Percentiles rank a stretch among this genome's conserved stretches.
Conservation (phyloP, 2,329 filamentous ascomycete species). For the Colletotrichum simmondsii region DNA sequence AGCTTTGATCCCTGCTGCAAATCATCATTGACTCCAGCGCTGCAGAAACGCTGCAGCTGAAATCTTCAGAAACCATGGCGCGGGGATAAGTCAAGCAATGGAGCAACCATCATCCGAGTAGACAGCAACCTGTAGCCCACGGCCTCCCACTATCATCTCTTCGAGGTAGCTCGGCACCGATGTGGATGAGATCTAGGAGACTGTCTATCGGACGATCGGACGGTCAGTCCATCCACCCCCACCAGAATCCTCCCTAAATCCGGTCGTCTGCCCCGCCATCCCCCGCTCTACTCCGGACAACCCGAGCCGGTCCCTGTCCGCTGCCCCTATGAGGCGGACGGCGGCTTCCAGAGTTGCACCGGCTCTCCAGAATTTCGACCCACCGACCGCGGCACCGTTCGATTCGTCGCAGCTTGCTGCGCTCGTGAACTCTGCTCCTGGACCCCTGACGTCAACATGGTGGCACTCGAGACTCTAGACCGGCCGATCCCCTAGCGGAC, state of each 20-base stretch:
- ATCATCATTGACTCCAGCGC: neutral
- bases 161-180: neutral
- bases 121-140: neutral
- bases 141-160: neutral
- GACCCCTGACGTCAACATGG: constrained; percentile 26
- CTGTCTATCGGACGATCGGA: neutral
- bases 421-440: constrained; percentile 2
- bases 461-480: neutral
- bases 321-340: constrained; percentile 3
- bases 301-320: constrained; percentile 27
- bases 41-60: constrained; percentile 1
- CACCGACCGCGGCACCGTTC: neutral
- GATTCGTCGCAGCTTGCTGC: neutral
- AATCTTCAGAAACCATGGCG: neutral
- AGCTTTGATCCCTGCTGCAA: constrained; percentile 6
- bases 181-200: neutral
- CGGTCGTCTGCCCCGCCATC: neutral
- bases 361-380: neutral
- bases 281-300: constrained; percentile 16
- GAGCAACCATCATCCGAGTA: neutral
- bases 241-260: constrained; percentile 5
- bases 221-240: constrained; percentile 2
- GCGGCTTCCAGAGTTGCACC: constrained; percentile 21
- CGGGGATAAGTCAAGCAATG: neutral
- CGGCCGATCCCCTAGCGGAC: neutral